These are phyloP conservation scores for Pythium apleroticum DNA, from an alignment of 352 stramenopile genomes.

Conservation along the genomic window DNA sequence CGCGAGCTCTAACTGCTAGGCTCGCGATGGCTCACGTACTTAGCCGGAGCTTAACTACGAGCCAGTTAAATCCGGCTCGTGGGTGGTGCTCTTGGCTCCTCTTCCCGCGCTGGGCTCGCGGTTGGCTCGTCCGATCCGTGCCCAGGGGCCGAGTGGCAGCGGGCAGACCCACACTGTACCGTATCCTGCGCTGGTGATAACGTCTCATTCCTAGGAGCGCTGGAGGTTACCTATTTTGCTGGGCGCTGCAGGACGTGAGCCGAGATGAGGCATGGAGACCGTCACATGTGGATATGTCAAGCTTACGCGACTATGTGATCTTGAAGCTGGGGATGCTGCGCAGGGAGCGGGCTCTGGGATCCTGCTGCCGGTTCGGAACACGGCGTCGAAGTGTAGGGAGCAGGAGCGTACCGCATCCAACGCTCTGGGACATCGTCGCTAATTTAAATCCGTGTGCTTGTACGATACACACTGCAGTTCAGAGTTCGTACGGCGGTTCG, in stretches of 20 bases:
- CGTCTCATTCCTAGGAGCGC: background rate
- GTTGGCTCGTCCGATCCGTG: no score
- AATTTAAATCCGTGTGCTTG: no score
- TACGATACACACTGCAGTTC: background rate
- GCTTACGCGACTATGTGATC: background rate
- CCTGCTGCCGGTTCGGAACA: background rate
- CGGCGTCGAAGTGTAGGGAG: background rate
- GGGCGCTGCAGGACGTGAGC: no score
- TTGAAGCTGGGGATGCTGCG: background rate
- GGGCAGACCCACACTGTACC: no score
- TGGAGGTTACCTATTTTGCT: no score
- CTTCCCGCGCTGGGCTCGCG: no score
- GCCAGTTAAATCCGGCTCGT: no score
- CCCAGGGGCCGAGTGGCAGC: no score
- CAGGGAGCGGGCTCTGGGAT: background rate
- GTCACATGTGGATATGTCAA: constrained; percentile 2
- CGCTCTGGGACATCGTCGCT: background rate
- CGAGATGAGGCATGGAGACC: background rate
- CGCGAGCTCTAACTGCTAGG: no score
- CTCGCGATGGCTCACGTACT: background rate
- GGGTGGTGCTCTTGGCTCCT: no score
- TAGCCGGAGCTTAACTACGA: no score
- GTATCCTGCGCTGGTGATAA: background rate
- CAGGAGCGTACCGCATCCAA: background rate
- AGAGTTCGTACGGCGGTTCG: background rate